A percentile compares a stretch with the other conserved stretches of the same genome.
These are phyloP conservation scores for Karstenula rhodostoma DNA, from an alignment of 2,329 filamentous ascomycete species.

Conservation along the genomic window DNA sequence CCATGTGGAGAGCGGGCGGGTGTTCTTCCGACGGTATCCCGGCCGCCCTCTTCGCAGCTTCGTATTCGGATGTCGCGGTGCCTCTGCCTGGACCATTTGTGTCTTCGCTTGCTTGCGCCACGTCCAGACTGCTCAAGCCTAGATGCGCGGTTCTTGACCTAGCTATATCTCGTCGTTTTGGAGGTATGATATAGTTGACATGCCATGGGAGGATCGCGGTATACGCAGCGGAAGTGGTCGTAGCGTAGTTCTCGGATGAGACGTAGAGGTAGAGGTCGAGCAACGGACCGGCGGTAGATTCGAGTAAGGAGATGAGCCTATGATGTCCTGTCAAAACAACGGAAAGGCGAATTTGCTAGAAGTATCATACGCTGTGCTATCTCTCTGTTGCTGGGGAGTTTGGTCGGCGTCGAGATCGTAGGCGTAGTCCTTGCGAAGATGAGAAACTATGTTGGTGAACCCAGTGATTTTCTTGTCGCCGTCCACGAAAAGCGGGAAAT, in stretches of 20 bases:
- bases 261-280: conserved; percentile 89
- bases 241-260: conserved; percentile 85
- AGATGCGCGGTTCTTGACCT: conserved; percentile 68
- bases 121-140: conserved; percentile 56
- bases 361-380: conserved; percentile 52
- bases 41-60: conserved; percentile 47
- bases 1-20: conserved; percentile 56
- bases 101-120: conserved; percentile 52
- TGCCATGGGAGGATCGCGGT: conserved; percentile 83
- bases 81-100: conserved; percentile 38
- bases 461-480: conserved; percentile 65
- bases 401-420: conserved; percentile 42
- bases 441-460: conserved; percentile 67
- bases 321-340: not conserved
- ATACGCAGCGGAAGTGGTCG: conserved; percentile 80
- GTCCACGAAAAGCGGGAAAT: conserved; percentile 66
- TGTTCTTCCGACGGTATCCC: conserved; percentile 47
- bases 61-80: conserved; percentile 44
- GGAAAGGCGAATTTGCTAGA: not conserved
- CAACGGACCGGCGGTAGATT: conserved; percentile 77
- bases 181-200: conserved; percentile 85
- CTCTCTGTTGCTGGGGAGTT: conserved; percentile 43
- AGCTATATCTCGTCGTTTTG: conserved; percentile 74
- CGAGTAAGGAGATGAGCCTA: conserved; percentile 70
- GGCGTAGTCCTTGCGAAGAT: conserved; percentile 55